These are phyloP conservation scores for Aspergillus ochraceoroseus DNA, from an alignment of 2,329 filamentous ascomycete genomes.

Conservation along the genomic window DNA sequence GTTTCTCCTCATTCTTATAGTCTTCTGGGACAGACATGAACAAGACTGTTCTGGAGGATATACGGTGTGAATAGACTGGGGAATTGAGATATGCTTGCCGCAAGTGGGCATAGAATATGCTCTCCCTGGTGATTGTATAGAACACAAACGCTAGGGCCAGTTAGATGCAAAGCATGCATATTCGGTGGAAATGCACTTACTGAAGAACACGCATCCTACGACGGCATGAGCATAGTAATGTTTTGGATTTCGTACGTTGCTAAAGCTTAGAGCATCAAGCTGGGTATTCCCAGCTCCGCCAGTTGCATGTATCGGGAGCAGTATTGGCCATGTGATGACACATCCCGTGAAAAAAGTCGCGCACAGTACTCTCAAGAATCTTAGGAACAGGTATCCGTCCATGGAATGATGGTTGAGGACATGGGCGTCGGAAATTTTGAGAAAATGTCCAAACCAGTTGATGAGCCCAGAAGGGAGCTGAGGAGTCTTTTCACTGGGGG, in stretches of 20 bases:
- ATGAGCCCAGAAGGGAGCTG: slow-evolving; percentile 46
- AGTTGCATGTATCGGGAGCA: slow-evolving; percentile 82
- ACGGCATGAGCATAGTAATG: slow-evolving; percentile 75
- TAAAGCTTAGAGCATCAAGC: slow-evolving; percentile 73
- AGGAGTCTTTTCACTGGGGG: slow-evolving; percentile 45
- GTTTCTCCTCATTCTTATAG: slow-evolving; percentile 67
- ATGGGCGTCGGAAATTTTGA: slow-evolving; percentile 62
- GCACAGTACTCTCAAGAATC: slow-evolving; percentile 74
- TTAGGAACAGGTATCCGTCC: slow-evolving; percentile 86
- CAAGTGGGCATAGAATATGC: slow-evolving; percentile 83
- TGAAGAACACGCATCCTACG: slow-evolving; percentile 73
- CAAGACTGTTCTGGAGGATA: slow-evolving; percentile 83
- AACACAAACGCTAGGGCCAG: slow-evolving; percentile 62
- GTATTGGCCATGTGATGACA: slow-evolving; percentile 76
- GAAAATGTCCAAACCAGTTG: slow-evolving; percentile 53
- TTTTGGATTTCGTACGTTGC: slow-evolving; percentile 62
- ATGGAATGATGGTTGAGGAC: slow-evolving; percentile 87
- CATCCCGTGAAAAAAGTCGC: slow-evolving; percentile 77
- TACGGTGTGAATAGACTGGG: slow-evolving; percentile 72
- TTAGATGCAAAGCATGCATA: neutral
- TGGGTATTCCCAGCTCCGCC: slow-evolving; percentile 64
- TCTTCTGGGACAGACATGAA: slow-evolving; percentile 76
- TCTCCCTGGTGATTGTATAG: slow-evolving; percentile 79
- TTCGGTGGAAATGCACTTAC: no score
- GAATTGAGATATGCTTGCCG: slow-evolving; percentile 87